Percentiles rank a stretch among this genome's conserved stretches.
phyloP scores from a whole-genome alignment of 306 rosid species.

The Hippophae tibetana region DNA sequence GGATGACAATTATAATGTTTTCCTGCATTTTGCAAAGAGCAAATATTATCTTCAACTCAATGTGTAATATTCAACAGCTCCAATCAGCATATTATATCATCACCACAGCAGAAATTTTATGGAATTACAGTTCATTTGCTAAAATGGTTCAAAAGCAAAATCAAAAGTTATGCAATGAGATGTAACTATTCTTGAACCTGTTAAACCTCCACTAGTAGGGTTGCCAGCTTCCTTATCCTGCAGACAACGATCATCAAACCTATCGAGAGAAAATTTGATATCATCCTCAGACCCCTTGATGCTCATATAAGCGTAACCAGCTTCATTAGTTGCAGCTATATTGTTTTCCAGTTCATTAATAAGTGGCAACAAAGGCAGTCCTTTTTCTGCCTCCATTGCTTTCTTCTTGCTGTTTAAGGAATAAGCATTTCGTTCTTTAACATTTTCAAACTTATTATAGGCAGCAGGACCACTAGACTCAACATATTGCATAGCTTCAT shows the following conservation, averaged over 20 bases:
- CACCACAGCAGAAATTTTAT: too few relatives aligned
- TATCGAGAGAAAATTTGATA: too few relatives aligned
- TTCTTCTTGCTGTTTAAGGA: not conserved
- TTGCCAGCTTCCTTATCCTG: not conserved
- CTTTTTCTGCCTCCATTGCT: not conserved
- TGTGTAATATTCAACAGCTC: too few relatives aligned
- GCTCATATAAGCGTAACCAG: not conserved
- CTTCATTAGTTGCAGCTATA: slow-evolving; percentile 1
- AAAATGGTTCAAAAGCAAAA: not conserved
- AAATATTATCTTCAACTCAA: not conserved
- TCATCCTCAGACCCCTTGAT: not conserved
- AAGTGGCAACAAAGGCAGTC: not conserved
- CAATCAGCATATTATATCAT: too few relatives aligned
- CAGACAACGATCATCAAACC: too few relatives aligned
- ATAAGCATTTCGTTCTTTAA: not conserved
- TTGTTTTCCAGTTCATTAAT: not conserved
- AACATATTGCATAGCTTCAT: not conserved
- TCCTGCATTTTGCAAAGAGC: not conserved
- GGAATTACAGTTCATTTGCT: not conserved
- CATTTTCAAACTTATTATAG: not conserved
- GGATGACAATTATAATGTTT: not conserved
- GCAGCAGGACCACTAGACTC: not conserved
- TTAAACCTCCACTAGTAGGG: not conserved
- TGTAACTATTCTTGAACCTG: not conserved
- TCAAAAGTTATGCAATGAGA: not conserved